phyloP scores from a whole-genome alignment of 345 rosid genomes.

The Angophora floribunda region DNA sequence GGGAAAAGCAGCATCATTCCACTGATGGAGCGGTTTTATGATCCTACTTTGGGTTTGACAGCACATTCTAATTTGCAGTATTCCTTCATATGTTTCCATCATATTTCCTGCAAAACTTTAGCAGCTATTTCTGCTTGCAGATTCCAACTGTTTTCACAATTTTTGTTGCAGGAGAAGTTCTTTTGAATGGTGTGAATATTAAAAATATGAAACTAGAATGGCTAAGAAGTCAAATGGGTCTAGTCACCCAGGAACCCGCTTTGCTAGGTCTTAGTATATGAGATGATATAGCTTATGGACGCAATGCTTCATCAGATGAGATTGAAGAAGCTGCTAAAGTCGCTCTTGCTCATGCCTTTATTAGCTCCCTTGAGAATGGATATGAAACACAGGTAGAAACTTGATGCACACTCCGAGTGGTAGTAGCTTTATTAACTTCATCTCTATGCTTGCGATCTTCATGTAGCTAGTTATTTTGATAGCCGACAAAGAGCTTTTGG shows the following conservation, averaged over 20 bases:
- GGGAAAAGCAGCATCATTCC: slow-evolving; percentile 98
- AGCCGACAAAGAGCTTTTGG: not conserved
- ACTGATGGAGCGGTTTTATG: slow-evolving; percentile 94
- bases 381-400: slow-evolving; percentile 73
- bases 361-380: slow-evolving; percentile 83
- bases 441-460: not conserved
- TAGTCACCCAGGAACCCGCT: slow-evolving; percentile 97
- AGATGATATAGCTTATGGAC: slow-evolving; percentile 87
- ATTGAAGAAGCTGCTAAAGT: slow-evolving; percentile 93
- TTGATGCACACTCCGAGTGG: not conserved
- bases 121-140: not conserved
- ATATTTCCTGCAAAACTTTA: not conserved
- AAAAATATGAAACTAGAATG: slow-evolving; percentile 80
- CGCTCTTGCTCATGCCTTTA: slow-evolving; percentile 89
- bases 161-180: slow-evolving; percentile 82
- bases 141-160: slow-evolving; percentile 1
- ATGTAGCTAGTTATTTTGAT: not conserved
- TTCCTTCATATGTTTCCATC: not conserved
- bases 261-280: slow-evolving; percentile 74
- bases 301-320: slow-evolving; percentile 72
- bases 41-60: slow-evolving; percentile 79
- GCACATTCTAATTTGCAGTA: not conserved
- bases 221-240: slow-evolving; percentile 92
- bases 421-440: not conserved
- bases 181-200: slow-evolving; percentile 86